Evolutionary conservation across 768 basidiomycete genomes (phyloP), one percentile per base, ranked within the genome.

Genomic region (Gloeophyllum trabeum): DNA sequence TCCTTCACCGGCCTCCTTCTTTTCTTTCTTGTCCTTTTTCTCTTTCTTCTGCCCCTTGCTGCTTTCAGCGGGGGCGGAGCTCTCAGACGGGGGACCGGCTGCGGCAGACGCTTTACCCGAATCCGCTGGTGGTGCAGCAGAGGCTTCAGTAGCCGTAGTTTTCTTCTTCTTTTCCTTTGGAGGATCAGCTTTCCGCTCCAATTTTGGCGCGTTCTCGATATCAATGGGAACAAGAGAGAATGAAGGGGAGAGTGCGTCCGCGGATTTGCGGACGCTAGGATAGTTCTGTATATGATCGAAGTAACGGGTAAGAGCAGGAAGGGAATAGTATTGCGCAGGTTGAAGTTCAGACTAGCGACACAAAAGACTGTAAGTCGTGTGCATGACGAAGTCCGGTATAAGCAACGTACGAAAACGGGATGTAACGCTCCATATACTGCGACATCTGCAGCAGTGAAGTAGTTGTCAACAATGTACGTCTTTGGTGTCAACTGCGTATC

Each of bases 271-370:
- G 30, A 96, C 77, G 13, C 71, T 59, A 4, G 80, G 67, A 18
- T 67, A 68, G 36, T 76, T 71, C 64, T 98, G 94, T 45, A 99
- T 74, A 61, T 97, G 90, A 61, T 93, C 85, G 57, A 98, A 94
- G 70, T 94, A 97, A 35, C 96, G 86, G 32, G 86, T 86, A 28
- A 98, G 59, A 18, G 87, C 73, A 4, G 94, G 91, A 42, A 79
- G 73, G 14, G 79, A 63, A 57, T 87, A 81, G 65, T 87, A 83
- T 55, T 85, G 75, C n/a, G 70, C 50, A 4, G 84, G 69, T 51
- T 77, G 72, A 14, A 84, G 65, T 54, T 80, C 76, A 6, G 83
- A 75, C 82, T 94, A 57, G 24, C 45, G 14, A 6, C 3, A 3
- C 22, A 37, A 25, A 35, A 14, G 21, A n/a, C 39, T 21, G 36